Percentiles rank a stretch among this genome's conserved stretches.
Evolutionary conservation across 73 alveolate genomes (phyloP).

Genomic region (Effrenium voratum): DNA sequence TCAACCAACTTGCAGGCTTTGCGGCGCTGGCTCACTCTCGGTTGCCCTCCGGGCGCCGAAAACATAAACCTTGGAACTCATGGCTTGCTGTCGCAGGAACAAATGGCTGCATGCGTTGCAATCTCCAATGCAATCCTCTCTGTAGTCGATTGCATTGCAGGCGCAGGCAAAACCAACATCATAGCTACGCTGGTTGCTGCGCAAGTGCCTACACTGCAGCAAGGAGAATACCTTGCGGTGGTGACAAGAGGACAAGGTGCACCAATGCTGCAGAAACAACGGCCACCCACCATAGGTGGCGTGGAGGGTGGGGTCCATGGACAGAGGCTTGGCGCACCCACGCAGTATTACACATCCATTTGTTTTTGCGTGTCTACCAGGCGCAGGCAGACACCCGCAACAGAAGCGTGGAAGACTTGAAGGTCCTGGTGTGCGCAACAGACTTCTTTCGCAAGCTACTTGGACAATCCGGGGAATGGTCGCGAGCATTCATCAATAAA

Average conservation of each 20-base stretch:
- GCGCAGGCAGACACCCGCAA: background rate
- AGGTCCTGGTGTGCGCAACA: background rate
- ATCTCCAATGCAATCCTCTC: background rate
- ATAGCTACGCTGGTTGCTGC: background rate
- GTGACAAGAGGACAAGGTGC: too few relatives aligned
- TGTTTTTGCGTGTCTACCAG: background rate
- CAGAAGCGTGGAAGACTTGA: background rate
- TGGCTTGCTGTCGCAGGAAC: background rate
- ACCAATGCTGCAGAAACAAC: background rate
- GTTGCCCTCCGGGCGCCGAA: background rate
- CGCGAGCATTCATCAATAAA: background rate
- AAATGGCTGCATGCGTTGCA: background rate
- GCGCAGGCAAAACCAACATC: background rate
- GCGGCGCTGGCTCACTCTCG: background rate
- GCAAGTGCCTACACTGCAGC: background rate
- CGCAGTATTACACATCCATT: background rate
- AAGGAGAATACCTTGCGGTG: background rate
- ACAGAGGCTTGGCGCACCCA: background rate
- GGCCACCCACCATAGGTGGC: background rate
- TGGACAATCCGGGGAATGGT: background rate
- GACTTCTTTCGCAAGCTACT: background rate
- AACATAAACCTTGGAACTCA: background rate
- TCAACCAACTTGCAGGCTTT: background rate
- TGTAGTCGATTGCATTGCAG: background rate
- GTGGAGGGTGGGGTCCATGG: background rate